Percentiles rank a stretch among this genome's conserved stretches.
These are phyloP conservation scores for Apiospora phragmitis DNA, from an alignment of 2,329 filamentous ascomycete genomes.

Conservation along the genomic window DNA sequence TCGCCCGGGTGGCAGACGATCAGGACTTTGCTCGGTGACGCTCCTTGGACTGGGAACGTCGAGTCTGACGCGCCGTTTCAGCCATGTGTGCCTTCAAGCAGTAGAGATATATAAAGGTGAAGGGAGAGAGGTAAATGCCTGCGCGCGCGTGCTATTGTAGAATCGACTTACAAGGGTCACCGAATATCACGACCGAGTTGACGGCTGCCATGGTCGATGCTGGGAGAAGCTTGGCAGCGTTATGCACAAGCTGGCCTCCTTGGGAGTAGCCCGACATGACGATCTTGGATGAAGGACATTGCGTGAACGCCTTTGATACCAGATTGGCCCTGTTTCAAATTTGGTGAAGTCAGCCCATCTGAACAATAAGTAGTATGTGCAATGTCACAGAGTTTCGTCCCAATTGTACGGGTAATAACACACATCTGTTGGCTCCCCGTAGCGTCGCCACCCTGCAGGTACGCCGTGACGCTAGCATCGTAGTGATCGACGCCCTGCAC, in stretches of 20 bases:
- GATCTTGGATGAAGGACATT: conserved; percentile 4
- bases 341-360: background rate
- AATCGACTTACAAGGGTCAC: background rate
- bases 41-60: background rate
- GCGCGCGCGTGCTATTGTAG: background rate
- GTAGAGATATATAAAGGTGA: too few relatives aligned
- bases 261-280: conserved; percentile 12
- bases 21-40: background rate
- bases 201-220: background rate
- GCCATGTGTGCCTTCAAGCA: background rate
- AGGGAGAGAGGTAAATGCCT: too few relatives aligned
- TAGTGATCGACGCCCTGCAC: conserved; percentile 16
- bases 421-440: conserved; percentile 13
- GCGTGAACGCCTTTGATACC: background rate
- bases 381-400: background rate
- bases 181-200: conserved; percentile 3
- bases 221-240: conserved; percentile 5
- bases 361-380: background rate
- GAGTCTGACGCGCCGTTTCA: background rate
- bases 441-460: conserved; percentile 12
- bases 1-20: background rate
- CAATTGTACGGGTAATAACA: background rate
- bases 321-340: background rate
- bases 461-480: conserved; percentile 1
- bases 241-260: conserved; percentile 7